Evolutionary conservation across 2,329 filamentous ascomycete species (phyloP), one percentile per base, ranked within the genome.

Genomic region (Anisogramma anomala): DNA sequence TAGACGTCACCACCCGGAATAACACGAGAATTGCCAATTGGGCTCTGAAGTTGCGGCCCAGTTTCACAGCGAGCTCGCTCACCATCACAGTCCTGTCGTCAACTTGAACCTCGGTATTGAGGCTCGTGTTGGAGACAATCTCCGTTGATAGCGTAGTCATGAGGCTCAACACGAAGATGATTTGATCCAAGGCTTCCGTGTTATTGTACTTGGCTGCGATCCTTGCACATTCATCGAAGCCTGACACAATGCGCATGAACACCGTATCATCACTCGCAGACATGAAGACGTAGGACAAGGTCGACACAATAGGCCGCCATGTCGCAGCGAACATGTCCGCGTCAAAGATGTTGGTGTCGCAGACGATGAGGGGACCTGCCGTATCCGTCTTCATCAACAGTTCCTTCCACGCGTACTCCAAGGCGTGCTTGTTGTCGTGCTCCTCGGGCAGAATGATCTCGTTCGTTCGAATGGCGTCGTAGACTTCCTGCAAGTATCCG

Each of bases 371-470:
- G 38, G 80, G 74, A 1, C 82, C 79, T 1, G 85, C 77, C 6
- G 77, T 76, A 49, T 84, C 79, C 0, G 87, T 82, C 64, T 96
- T 96, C 49, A 87, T 65, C 30, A 96, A 66, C 9, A 98, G 66
- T 59, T 98, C 91, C 58, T 89, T 89, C 91, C 91, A 98, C 2
- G 91, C 89, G 61, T 94, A 91, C 58, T 96, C 89, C 56, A 96
- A 96, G 1, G 87, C 88, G 63, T 94, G 83, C 58, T 89, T 84
- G 59, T 94, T 95, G 56, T 95, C 88, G 58, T 96, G 91, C 61
- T 98, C 91, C 50, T 96, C 91, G 0, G 91, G 91, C 17, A 98
- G 66, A 49, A 98, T 95, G 48, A 98, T 98, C 61, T 98, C 91
- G 50, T 91, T 85, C 14, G 77, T 78, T 57, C 82, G 86, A 65